Conservation (phyloP, 1,284 basidiomycete species). For the Cutaneotrichosporon cutaneum region DNA sequence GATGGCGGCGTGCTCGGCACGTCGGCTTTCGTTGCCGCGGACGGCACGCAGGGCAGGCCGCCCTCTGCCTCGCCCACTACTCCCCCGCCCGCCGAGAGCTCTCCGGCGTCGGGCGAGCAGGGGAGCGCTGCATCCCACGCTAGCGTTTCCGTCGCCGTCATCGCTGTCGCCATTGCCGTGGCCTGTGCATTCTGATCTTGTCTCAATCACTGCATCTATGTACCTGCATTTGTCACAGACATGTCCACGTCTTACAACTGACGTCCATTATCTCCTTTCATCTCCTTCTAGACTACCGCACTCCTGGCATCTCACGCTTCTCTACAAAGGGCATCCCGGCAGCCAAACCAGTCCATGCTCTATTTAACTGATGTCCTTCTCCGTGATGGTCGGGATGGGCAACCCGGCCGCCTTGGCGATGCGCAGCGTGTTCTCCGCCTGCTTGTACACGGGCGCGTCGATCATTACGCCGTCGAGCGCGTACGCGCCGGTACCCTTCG, state of each 20-base stretch:
- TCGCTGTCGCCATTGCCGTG: neutral
- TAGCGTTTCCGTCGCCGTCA: neutral
- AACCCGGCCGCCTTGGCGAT: conserved; percentile 66
- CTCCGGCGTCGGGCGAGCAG: neutral
- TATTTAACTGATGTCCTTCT: conserved; percentile 22
- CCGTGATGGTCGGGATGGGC: conserved; percentile 57
- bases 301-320: too few species aligned
- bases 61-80: neutral
- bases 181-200: neutral
- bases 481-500: conserved; percentile 61
- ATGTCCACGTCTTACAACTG: too few species aligned
- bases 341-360: too few species aligned
- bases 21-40: neutral
- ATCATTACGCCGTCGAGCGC: conserved; percentile 76
- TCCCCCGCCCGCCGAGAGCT: neutral
- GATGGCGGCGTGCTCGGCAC: conserved; percentile 3
- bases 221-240: too few species aligned
- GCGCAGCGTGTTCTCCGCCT: conserved; percentile 61
- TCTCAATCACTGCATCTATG: too few species aligned
- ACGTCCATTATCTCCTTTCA: too few species aligned
- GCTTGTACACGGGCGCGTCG: conserved; percentile 84
- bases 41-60: neutral
- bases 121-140: neutral
- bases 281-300: too few species aligned
- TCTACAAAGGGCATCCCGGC: neutral